Base-by-base conservation (phyloP, 148 eudicot genomes). In the Gaultheria prostrata region DNA sequence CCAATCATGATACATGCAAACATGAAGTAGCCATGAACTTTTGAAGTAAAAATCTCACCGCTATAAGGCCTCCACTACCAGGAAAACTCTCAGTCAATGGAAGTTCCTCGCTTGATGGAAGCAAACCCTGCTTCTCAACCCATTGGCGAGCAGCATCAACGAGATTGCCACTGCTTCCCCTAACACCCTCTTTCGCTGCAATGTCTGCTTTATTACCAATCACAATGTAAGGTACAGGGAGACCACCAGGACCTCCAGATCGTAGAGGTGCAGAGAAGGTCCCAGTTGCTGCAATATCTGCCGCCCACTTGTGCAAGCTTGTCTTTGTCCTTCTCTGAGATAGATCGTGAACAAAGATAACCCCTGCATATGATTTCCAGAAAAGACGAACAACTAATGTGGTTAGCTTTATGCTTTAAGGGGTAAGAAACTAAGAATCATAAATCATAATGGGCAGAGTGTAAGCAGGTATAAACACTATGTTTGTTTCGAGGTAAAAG, bases 51-150 rank as follows among this genome's bases (percentile, higher is more conserved):
- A 78, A 83, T 75, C 95, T 92, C 90, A 96, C 98, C 69, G 98
- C 95, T 77, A 90, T 24, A 78, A 94, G 90, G 84, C 97, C 95
- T 79, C 91, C 97, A 84, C 88, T 88, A 84, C 95, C 90, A 69
- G 98, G 99, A 85, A 96, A 94, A 87, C 93, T 93, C 83, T 94
- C 99, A 59, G 92, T 90, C 86, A 96, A 77, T 28, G 98, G 98
- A 78, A 96, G 89, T 79, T 96, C 99, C 78, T 96, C 99, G 71
- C 92, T 92, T 65, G 97, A 84, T 59, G 99, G 90, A 84, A 96
- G 97, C 79, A 96, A 91, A 83, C 99, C 99, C 86, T 96, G 99
- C 88, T 96, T 94, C 88, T 96, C 98, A 84, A 94, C 97, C 99
- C 99, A 96, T 48, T 94, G 97, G 9, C 98, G 93, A 82, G 99